Evolutionary conservation across 352 stramenopile species (phyloP).

Genomic region (Globisporangium paroecandrum): DNA sequence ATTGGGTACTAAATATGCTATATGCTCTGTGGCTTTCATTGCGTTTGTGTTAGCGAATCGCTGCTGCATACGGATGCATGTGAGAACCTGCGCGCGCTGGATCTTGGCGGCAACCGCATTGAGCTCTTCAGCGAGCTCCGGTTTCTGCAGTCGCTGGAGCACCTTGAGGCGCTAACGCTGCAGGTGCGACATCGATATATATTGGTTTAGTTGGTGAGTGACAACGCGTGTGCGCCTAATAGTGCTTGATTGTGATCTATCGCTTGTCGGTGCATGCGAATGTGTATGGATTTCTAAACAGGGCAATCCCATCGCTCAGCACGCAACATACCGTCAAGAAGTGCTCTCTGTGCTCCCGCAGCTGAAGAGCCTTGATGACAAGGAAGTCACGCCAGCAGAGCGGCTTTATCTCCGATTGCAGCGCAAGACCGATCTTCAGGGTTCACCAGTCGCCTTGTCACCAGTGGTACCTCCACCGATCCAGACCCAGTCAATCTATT

Average conservation of each 20-base stretch:
- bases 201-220: not conserved
- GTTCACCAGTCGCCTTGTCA: slow-evolving; percentile 9
- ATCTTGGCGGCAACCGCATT: slow-evolving; percentile 42
- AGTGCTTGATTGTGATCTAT: not conserved
- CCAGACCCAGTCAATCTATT: not conserved
- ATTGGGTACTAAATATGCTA: not conserved
- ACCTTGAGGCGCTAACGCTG: slow-evolving; percentile 41
- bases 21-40: not conserved
- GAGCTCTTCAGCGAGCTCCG: slow-evolving; percentile 53
- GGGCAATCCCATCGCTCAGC: slow-evolving; percentile 50
- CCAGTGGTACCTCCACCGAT: not conserved
- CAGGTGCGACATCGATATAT: slow-evolving; percentile 17
- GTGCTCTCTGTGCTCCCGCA: slow-evolving; percentile 55
- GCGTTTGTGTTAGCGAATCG: slow-evolving; percentile 30
- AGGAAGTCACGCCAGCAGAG: slow-evolving; percentile 42
- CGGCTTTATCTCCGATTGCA: slow-evolving; percentile 45
- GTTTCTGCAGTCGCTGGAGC: slow-evolving; percentile 39
- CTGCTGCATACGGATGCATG: slow-evolving; percentile 34
- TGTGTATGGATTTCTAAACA: slow-evolving; percentile 13
- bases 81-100: slow-evolving; percentile 32
- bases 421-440: slow-evolving; percentile 32
- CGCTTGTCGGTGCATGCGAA: not conserved
- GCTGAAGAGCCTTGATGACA: slow-evolving; percentile 45
- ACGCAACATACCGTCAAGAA: slow-evolving; percentile 41
- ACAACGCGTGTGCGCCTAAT: not conserved